Conservation (phyloP, 1,284 basidiomycete species). For the Schizophyllum amplum region DNA sequence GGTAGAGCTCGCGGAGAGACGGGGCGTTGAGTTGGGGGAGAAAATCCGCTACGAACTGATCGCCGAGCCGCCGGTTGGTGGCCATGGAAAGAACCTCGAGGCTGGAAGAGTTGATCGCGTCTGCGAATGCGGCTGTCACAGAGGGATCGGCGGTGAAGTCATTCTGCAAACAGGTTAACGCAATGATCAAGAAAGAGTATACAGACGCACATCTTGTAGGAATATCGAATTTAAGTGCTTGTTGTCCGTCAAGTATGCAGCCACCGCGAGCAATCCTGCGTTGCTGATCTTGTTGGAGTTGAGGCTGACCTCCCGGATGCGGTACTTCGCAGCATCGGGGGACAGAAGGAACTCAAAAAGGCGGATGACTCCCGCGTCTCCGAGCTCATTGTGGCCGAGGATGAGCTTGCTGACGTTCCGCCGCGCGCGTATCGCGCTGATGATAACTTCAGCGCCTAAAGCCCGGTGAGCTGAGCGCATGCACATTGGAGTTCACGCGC, state of each 20-base stretch:
- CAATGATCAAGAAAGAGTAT: background rate
- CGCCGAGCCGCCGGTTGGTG: constrained; percentile 33
- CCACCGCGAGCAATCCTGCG: constrained; percentile 42
- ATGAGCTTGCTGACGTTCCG: constrained; percentile 23
- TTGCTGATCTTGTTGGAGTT: constrained; percentile 50
- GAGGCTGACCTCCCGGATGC: constrained; percentile 46
- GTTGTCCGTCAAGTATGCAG: constrained; percentile 44
- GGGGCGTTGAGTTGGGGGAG: constrained; percentile 37
- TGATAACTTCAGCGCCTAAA: background rate
- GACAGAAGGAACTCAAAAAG: constrained; percentile 52
- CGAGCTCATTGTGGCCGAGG: constrained; percentile 49
- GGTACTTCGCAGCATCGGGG: constrained; percentile 34
- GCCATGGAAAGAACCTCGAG: constrained; percentile 38
- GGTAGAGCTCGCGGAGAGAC: constrained; percentile 43
- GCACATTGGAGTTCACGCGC: too few species aligned
- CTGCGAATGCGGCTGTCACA: constrained; percentile 28
- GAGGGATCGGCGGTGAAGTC: constrained; percentile 29
- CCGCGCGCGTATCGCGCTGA: background rate
- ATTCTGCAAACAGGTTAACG: constrained; percentile 29
- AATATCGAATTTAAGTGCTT: constrained; percentile 36
- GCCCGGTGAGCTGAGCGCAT: too few species aligned
- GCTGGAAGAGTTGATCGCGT: constrained; percentile 40
- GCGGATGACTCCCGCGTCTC: constrained; percentile 47
- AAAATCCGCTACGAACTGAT: constrained; percentile 43
- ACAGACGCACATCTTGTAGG: constrained; percentile 45